Conservation (phyloP, 257 asterid genomes). For the Solanum piurae region DNA sequence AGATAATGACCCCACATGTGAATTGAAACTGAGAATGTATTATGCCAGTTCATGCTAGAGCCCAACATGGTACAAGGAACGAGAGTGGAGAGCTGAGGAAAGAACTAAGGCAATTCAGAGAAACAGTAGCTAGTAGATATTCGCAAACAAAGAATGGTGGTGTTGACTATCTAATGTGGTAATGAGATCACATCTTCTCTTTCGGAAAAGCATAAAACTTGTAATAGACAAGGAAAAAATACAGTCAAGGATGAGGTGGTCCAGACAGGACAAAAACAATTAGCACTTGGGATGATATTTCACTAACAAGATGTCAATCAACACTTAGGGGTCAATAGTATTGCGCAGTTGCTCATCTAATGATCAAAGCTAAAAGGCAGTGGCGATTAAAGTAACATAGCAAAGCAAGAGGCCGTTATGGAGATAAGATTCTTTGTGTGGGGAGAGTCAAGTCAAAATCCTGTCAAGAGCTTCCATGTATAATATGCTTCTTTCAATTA, state of each 20-base stretch:
- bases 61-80: not conserved
- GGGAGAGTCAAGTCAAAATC: not conserved
- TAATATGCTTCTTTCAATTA: not conserved
- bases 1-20: not conserved
- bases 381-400: not conserved
- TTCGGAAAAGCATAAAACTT: not conserved
- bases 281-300: not conserved
- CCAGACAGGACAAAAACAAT: not conserved
- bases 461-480: not conserved
- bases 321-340: not conserved
- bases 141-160: not conserved
- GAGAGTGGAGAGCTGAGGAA: not conserved
- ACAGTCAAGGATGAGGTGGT: not conserved
- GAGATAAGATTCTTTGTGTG: not conserved
- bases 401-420: not conserved
- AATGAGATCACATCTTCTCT: not conserved
- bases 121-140: not conserved
- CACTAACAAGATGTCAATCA: not conserved
- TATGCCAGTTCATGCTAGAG: not conserved
- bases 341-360: not conserved
- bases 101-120: not conserved
- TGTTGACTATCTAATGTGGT: not conserved
- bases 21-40: not conserved
- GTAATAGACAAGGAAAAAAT: not conserved
- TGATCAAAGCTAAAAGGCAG: not conserved